Conservation (phyloP, 331 rosid genomes). For the Cucumis variabilis region DNA sequence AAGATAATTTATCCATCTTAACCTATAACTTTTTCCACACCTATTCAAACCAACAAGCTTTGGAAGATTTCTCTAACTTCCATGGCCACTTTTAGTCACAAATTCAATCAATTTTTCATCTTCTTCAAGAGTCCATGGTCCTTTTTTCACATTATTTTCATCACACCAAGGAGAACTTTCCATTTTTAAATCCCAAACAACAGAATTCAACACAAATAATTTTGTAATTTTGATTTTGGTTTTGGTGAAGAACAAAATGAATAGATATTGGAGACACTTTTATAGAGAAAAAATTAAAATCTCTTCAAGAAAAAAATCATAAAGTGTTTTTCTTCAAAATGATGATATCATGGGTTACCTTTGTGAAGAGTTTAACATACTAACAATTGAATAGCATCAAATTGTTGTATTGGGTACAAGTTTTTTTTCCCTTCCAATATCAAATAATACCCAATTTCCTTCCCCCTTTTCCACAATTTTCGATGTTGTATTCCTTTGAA, state of each 20-base stretch:
- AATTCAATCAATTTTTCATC: slow-evolving; percentile 67
- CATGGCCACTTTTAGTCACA: slow-evolving; percentile 66
- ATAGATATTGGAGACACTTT: slow-evolving; percentile 34
- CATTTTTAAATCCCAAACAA: slow-evolving; percentile 42
- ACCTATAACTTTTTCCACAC: slow-evolving; percentile 92
- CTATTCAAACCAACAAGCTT: slow-evolving; percentile 84
- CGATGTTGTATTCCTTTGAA: neutral
- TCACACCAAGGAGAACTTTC: slow-evolving; percentile 79
- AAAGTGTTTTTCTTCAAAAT: slow-evolving; percentile 25
- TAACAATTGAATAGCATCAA: slow-evolving; percentile 19
- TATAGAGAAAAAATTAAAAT: slow-evolving; percentile 27
- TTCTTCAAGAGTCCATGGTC: slow-evolving; percentile 95
- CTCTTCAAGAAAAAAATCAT: neutral
- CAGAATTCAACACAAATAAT: neutral
- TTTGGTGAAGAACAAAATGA: neutral
- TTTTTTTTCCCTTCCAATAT: neutral
- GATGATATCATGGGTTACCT: slow-evolving; percentile 28
- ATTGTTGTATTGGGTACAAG: slow-evolving; percentile 25
- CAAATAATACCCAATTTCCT: neutral
- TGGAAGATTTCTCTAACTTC: slow-evolving; percentile 84
- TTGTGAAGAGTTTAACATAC: neutral
- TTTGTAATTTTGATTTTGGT: neutral
- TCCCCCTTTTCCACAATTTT: neutral
- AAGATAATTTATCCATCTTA: slow-evolving; percentile 91
- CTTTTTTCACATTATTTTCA: slow-evolving; percentile 74